These are phyloP conservation scores for Strombidium stylifer DNA, from an alignment of 73 alveolate species.

Conservation along the genomic window DNA sequence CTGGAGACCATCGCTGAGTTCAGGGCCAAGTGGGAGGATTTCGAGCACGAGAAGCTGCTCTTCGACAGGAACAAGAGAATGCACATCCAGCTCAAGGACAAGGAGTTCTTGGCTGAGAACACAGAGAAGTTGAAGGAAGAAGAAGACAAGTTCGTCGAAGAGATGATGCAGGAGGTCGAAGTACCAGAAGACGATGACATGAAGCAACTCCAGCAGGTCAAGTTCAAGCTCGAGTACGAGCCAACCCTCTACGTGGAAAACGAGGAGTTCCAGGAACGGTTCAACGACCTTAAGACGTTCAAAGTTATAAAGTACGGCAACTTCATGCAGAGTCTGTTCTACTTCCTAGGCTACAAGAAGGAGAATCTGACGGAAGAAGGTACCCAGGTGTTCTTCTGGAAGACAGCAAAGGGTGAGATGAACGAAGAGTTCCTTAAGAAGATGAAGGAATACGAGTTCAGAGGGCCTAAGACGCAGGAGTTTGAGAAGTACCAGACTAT, in stretches of 20 bases:
- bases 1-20: slow-evolving; percentile 50
- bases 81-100: slow-evolving; percentile 42
- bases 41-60: slow-evolving; percentile 57
- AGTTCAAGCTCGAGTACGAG: slow-evolving; percentile 57
- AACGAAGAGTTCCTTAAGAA: slow-evolving; percentile 52
- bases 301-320: slow-evolving; percentile 65
- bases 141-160: slow-evolving; percentile 53
- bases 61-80: slow-evolving; percentile 67
- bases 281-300: slow-evolving; percentile 40
- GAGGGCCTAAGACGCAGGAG: slow-evolving; percentile 73
- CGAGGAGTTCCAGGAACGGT: slow-evolving; percentile 1
- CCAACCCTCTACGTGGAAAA: slow-evolving; percentile 33
- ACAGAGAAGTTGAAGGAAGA: slow-evolving; percentile 43
- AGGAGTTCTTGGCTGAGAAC: slow-evolving; percentile 49
- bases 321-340: slow-evolving; percentile 63
- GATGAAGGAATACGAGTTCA: slow-evolving; percentile 51
- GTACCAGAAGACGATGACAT: slow-evolving; percentile 61
- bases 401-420: slow-evolving; percentile 67
- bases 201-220: slow-evolving; percentile 57
- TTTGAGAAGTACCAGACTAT: slow-evolving; percentile 37
- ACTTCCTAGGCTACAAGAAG: slow-evolving; percentile 46
- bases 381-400: slow-evolving; percentile 85
- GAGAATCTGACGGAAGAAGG: slow-evolving; percentile 64
- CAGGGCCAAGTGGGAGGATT: slow-evolving; percentile 55
- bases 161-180: slow-evolving; percentile 49